phyloP scores from a whole-genome alignment of 73 alveolate genomes.

The Stentor roeselii region DNA sequence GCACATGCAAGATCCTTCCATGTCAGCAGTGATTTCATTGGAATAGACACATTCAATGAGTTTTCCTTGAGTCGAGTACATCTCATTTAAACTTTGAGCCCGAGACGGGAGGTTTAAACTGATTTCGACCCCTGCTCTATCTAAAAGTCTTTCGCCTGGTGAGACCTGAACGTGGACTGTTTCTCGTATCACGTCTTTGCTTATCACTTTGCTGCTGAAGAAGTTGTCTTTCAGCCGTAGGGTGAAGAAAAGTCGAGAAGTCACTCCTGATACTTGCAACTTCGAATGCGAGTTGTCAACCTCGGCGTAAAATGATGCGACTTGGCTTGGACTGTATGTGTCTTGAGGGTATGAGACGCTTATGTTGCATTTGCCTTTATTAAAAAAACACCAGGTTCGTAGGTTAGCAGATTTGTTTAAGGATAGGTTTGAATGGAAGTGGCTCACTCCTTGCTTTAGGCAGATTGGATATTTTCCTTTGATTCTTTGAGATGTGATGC shows the following conservation, averaged over 20 bases:
- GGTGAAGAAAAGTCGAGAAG: not conserved
- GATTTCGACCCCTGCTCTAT: not conserved
- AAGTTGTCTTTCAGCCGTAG: not conserved
- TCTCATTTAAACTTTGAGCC: not conserved
- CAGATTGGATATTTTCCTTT: too few species aligned
- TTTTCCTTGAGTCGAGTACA: constrained; percentile 2
- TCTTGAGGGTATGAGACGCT: not conserved
- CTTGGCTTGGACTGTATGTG: not conserved
- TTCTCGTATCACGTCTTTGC: not conserved
- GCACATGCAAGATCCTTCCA: constrained; percentile 26
- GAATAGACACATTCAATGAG: not conserved
- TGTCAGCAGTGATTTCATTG: not conserved
- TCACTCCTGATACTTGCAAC: not conserved
- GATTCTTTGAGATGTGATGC: too few species aligned
- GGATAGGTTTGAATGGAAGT: not conserved
- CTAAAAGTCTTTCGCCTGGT: not conserved
- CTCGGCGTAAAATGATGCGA: not conserved
- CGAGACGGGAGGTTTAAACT: not conserved
- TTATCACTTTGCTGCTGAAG: not conserved
- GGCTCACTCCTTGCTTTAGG: too few species aligned
- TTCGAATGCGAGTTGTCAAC: not conserved
- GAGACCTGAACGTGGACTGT: too few species aligned
- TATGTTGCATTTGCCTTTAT: not conserved
- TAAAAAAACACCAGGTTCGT: not conserved
- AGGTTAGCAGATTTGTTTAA: not conserved